These are phyloP conservation scores for Roridomyces roridus DNA, from an alignment of 768 basidiomycete genomes.

Conservation along the genomic window DNA sequence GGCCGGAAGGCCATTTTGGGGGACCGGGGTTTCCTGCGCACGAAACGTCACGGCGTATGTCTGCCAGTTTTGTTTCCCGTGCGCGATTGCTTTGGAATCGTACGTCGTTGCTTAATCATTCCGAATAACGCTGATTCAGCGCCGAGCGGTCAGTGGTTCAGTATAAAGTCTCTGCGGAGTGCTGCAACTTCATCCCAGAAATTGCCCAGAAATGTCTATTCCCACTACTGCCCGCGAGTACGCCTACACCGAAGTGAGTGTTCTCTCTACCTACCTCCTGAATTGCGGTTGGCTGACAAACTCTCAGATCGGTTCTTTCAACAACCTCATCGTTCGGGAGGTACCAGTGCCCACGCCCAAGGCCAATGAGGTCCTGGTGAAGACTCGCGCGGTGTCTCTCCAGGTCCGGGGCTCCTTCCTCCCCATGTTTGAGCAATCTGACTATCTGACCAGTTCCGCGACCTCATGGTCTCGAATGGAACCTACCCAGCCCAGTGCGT, in stretches of 20 bases:
- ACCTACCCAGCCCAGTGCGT: constrained; percentile 41
- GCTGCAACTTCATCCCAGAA: constrained; percentile 20
- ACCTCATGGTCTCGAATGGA: constrained; percentile 48
- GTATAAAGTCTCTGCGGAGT: too few relatives aligned
- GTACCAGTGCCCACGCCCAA: constrained; percentile 38
- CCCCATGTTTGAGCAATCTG: neutral
- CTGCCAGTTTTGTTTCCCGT: too few relatives aligned
- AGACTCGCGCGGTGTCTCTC: constrained; percentile 61
- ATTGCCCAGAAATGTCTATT: constrained; percentile 47
- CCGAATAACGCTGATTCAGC: too few relatives aligned
- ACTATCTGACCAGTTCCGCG: constrained; percentile 47
- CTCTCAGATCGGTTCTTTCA: constrained; percentile 26
- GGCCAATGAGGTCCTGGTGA: constrained; percentile 59
- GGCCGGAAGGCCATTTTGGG: too few relatives aligned
- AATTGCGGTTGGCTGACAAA: neutral
- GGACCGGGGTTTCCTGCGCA: too few relatives aligned
- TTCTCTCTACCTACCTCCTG: neutral
- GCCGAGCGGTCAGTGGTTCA: too few relatives aligned
- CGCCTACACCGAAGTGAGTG: constrained; percentile 6
- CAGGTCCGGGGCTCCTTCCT: constrained; percentile 39
- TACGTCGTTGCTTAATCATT: too few relatives aligned
- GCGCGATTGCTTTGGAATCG: too few relatives aligned
- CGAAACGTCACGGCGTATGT: too few relatives aligned
- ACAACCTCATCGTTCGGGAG: constrained; percentile 35
- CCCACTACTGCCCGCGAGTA: constrained; percentile 40